Percentiles rank a stretch among this genome's conserved stretches.
Evolutionary conservation across 805 yeast genomes (phyloP).

Genomic region (Pichia thaimueangensis): DNA sequence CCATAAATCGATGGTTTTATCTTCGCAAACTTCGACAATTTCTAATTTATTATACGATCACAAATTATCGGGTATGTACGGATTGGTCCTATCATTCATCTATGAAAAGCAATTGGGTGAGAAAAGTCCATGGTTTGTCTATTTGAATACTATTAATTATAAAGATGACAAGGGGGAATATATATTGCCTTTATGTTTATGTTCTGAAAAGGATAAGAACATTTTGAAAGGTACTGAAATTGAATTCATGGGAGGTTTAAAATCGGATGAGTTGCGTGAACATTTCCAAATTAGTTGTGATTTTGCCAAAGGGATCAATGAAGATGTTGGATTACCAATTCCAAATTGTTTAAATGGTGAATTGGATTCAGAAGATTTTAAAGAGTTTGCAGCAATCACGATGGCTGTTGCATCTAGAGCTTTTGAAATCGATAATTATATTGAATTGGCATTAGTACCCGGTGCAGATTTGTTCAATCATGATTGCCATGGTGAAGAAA

Average conservation of each 20-base stretch:
- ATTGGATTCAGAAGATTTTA: conserved; percentile 24
- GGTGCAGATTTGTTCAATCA: conserved; percentile 91
- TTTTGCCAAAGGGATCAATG: conserved; percentile 33
- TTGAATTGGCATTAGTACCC: conserved; percentile 75
- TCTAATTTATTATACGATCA: conserved; percentile 62
- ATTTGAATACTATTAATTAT: conserved; percentile 46
- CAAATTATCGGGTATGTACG: conserved; percentile 56
- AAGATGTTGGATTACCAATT: conserved; percentile 22
- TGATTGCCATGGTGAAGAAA: conserved; percentile 42
- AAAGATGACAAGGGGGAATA: conserved; percentile 5
- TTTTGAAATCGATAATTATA: conserved; percentile 71
- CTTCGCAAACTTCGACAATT: conserved; percentile 53
- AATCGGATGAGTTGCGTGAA: conserved; percentile 35
- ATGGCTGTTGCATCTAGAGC: conserved; percentile 70
- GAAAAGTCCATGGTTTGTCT: conserved; percentile 77
- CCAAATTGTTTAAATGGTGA: conserved; percentile 26
- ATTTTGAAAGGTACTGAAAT: conserved; percentile 56
- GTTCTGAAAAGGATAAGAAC: conserved; percentile 47
- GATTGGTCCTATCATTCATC: conserved; percentile 59
- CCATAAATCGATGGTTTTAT: conserved; percentile 54
- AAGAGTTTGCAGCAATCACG: conserved; percentile 49
- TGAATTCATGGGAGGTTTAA: conserved; percentile 54
- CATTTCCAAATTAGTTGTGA: conserved; percentile 35
- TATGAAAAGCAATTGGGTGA: conserved; percentile 57
- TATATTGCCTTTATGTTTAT: conserved; percentile 55